Percentiles rank a stretch among this genome's conserved stretches.
Evolutionary conservation across 2,329 filamentous ascomycete genomes (phyloP).

Genomic region (Decorospora gaudefroyi): DNA sequence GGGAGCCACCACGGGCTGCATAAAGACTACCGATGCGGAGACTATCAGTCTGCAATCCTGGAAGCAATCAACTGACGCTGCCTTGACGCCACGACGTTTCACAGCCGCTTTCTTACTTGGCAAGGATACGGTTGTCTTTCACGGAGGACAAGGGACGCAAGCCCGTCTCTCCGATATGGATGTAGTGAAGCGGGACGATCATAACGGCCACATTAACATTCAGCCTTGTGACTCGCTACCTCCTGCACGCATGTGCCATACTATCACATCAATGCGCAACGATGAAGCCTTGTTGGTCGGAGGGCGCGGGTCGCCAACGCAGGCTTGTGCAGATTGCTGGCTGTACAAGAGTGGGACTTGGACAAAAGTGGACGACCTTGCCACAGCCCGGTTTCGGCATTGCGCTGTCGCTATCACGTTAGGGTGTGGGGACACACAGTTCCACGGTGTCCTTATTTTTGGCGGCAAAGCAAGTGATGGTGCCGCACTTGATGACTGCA

Average conservation of each 20-base stretch:
- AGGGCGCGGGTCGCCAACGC: slow-evolving; percentile 75
- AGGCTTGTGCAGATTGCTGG: slow-evolving; percentile 75
- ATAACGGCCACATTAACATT: slow-evolving; percentile 21
- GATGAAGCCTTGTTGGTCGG: slow-evolving; percentile 69
- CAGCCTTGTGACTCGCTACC: slow-evolving; percentile 43
- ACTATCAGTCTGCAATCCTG: slow-evolving; percentile 24
- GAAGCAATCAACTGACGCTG: slow-evolving; percentile 10
- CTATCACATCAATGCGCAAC: slow-evolving; percentile 67
- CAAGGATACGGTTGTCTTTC: slow-evolving; percentile 43
- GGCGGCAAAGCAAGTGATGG: slow-evolving; percentile 54
- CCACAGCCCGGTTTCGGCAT: slow-evolving; percentile 75
- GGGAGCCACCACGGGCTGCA: slow-evolving; percentile 6
- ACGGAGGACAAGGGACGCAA: slow-evolving; percentile 55
- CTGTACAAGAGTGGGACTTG: slow-evolving; percentile 66
- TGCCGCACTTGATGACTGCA: slow-evolving; percentile 50
- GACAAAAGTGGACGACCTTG: slow-evolving; percentile 68
- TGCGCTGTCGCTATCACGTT: slow-evolving; percentile 58
- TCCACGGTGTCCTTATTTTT: slow-evolving; percentile 51
- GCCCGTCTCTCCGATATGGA: slow-evolving; percentile 55
- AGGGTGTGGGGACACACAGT: slow-evolving; percentile 50
- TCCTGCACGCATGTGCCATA: slow-evolving; percentile 69
- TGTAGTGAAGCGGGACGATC: slow-evolving; percentile 38
- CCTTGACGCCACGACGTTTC: slow-evolving; percentile 46
- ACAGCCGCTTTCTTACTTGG: slow-evolving; percentile 45
- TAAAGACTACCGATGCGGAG: slow-evolving; percentile 9